Evolutionary conservation across 345 rosid genomes (phyloP).

Genomic region (Hibiscus trionum): DNA sequence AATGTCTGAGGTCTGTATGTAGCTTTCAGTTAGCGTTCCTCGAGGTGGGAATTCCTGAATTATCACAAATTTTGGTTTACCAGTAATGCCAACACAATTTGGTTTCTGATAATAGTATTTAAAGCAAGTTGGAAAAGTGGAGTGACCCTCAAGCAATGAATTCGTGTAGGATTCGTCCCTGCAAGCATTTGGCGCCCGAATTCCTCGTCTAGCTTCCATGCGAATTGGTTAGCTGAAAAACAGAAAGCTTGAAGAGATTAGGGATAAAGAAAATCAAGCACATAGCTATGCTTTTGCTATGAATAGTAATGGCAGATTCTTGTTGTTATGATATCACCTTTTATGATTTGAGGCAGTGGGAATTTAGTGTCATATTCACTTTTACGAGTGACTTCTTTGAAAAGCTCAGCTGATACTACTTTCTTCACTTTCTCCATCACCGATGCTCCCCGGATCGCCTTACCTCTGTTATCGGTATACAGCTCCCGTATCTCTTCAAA

Average conservation of each 20-base stretch:
- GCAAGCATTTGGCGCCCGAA: conserved; percentile 64
- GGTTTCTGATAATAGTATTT: neutral
- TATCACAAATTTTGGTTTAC: neutral
- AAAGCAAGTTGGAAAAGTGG: neutral
- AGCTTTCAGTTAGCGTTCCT: conserved; percentile 24
- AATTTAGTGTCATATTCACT: conserved; percentile 21
- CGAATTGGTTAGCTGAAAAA: conserved; percentile 31
- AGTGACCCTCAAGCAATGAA: conserved; percentile 40
- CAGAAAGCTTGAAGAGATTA: neutral
- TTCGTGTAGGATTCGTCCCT: conserved; percentile 51
- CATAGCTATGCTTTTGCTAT: neutral
- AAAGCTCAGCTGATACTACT: conserved; percentile 22
- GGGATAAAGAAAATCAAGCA: neutral
- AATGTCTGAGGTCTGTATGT: conserved; percentile 26
- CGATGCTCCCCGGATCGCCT: conserved; percentile 7
- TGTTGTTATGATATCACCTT: conserved; percentile 26
- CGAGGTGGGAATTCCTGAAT: conserved; percentile 47
- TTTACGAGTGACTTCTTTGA: conserved; percentile 16
- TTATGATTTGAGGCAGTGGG: conserved; percentile 44
- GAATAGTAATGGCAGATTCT: neutral
- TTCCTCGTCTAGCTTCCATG: conserved; percentile 50
- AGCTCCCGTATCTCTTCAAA: conserved; percentile 40
- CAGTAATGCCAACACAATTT: neutral
- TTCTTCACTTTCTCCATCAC: conserved; percentile 28
- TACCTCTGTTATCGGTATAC: conserved; percentile 29